Conservation (phyloP, 2,329 filamentous ascomycete genomes). For the Septoria linicola region DNA sequence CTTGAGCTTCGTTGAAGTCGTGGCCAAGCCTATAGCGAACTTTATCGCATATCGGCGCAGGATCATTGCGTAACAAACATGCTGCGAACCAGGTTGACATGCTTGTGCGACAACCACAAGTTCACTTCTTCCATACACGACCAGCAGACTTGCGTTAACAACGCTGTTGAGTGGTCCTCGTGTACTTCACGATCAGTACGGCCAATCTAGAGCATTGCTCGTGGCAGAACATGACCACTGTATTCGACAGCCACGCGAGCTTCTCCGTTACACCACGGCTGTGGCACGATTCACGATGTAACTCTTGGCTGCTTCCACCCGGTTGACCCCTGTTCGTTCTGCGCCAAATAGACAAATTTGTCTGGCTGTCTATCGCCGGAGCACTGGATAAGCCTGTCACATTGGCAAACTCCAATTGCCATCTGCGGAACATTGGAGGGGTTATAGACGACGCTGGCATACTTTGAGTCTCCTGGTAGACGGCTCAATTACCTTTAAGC, state of each 20-base stretch:
- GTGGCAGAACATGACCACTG: background rate
- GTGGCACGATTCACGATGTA: constrained; percentile 4
- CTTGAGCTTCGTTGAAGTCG: background rate
- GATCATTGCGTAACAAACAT: background rate
- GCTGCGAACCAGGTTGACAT: background rate
- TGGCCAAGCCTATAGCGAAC: background rate
- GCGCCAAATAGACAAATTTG: background rate
- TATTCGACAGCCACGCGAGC: background rate
- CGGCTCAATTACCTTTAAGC: background rate
- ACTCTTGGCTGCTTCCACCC: background rate
- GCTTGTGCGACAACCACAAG: background rate
- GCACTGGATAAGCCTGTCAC: constrained; percentile 10
- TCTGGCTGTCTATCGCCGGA: background rate
- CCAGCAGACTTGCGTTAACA: too few species aligned
- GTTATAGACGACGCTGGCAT: constrained; percentile 2
- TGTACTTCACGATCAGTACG: background rate
- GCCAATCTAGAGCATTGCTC: background rate
- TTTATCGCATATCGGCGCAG: background rate
- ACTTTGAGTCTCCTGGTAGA: constrained; percentile 2
- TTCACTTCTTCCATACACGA: too few species aligned
- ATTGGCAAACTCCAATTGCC: constrained; percentile 6
- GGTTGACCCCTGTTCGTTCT: constrained; percentile 1
- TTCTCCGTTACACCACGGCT: background rate
- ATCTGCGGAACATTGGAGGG: constrained; percentile 10
- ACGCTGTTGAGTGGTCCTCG: background rate